Base-by-base conservation (phyloP, 2,329 filamentous ascomycete species). In the Fusarium burgessii region DNA sequence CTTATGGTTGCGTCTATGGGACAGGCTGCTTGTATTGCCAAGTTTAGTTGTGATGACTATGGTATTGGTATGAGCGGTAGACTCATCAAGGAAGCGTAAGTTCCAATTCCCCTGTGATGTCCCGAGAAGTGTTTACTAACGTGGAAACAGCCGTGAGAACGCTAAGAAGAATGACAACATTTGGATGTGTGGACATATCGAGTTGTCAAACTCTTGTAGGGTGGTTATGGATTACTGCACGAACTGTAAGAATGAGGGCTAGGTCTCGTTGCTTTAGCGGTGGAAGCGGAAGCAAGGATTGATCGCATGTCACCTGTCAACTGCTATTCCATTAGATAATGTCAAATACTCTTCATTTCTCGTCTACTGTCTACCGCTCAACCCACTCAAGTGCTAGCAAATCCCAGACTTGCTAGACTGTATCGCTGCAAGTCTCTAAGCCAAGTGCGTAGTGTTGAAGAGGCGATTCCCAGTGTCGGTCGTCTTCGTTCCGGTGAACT, bases 391-490 rank as follows among this genome's bases (percentile, higher is more conserved):
- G 4, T 23, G 23, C 23, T 23, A 23, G 23, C 23, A 5, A 23
- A 23, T 23, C 23, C 23, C 23, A 23, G 23, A 23, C 23, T 23
- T 23, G 3, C 5, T 12, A 3, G n/a, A 1, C 5, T 18, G 7
- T 7, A 7, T 5, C 1, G 13, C 25, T 3, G 2, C 11, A n/a
- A n/a, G 8, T 7, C n/a, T 71, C 29, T 40, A 83, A 47, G 73
- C 71, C 51, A 87, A 65, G 69, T 85, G 78, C 7, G 83, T 87
- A 0, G 86, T 90, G 74, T 90, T 89, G 75, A 89, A 90, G 4
- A 90, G 78, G 7, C 87, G 83, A 68, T 90, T 85, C 0, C 88
- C 88, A 2, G 88, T 91, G 73, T 91, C 88, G 0, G 86, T 90
- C 0, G 49, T 75, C 1, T 85, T 84, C 2, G 65, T 82, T 1